Evolutionary conservation across 768 basidiomycete genomes (phyloP), one percentile per base, ranked within the genome.

Genomic region (Trametes sanguinea): DNA sequence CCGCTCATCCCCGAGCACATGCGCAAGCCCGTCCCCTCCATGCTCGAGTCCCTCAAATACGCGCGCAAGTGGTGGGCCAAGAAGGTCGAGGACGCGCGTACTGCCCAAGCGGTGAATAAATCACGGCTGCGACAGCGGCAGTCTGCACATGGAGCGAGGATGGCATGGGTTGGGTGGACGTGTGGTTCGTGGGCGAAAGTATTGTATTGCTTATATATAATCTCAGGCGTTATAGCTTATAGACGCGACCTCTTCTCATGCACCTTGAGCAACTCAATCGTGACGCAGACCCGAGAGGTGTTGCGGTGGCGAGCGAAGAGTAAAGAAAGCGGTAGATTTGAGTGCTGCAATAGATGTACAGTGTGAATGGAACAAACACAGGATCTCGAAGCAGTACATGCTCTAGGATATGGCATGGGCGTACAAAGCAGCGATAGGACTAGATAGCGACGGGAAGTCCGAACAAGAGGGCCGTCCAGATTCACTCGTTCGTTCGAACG

Each of bases 21-120:
- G n/a, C 59, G 43, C 45, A 58, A 58, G 13, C 64, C 73, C 0
- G 70, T 73, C 42, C 71, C 74, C 43, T 56, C 65, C 13, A 72
- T 75, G 72, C 63, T 50, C 60, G 68, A 73, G 32, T 67, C 68
- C 1, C 8, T 65, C 10, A 50, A 39, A 22, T 68, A 63, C 42
- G 57, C 60, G 55, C 62, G 64, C 55, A 51, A 69, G 53, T 69
- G 65, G 64, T 57, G 51, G 56, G 16, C 65, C 30, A 47, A 66
- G 39, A 63, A 67, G 58, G 57, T 62, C n/a, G 44, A 33, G 10
- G 58, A 63, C 2, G 61, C 55, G 17, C 55, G 55, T 10, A 35
- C 50, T 4, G 35, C 54, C 30, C 43, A 39, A 39, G 60, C 30
- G 9, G 2, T 61, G 14, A 51, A 22, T 22, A 22, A 22, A 22